Evolutionary conservation across 495 filamentous ascomycete species (phyloP), one percentile per base, ranked within the genome.

Genomic region (Filosporella fistucella): DNA sequence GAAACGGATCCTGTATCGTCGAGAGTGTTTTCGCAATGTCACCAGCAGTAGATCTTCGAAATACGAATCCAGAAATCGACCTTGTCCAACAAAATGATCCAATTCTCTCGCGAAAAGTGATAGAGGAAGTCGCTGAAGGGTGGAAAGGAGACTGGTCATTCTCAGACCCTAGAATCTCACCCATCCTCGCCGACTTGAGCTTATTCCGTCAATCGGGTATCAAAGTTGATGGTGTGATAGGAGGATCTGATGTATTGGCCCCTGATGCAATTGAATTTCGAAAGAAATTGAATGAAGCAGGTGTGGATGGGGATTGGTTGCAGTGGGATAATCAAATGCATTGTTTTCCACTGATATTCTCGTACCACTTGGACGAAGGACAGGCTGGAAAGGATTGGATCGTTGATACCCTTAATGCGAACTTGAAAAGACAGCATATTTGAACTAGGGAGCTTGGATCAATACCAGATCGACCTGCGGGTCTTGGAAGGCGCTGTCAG

Each of bases 301-400:
- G 18, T 7, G 35, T 38, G 35, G 6, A 22, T 16, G 35, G 35
- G 3, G 23, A 38, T 13, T 38, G 35, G 35, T 21, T 38, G 10
- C 35, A 38, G 28, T 72, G 67, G 68, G 66, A 72, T 12, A 68
- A 63, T 54, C 67, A 70, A 56, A 68, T 74, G 66, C 68, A 71
- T 59, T 67, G 62, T 47, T 72, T 71, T 48, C 56, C 63, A 29
- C 49, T 72, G 14, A 56, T 65, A n/a, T 64, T 55, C 51, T 22
- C 49, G 7, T 69, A 65, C 51, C 51, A 57, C 8, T 34, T 71
- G 30, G 44, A 36, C 6, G 69, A 73, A 39, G 62, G 57, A 3
- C 57, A 49, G 23, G 58, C 63, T 45, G 68, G 45, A 4, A 53
- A 62, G 48, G 52, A 61, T 13, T 72, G 69, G 69, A 59, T 69